Evolutionary conservation across 73 alveolate genomes (phyloP).

Genomic region (Paramecium biaurelia): DNA sequence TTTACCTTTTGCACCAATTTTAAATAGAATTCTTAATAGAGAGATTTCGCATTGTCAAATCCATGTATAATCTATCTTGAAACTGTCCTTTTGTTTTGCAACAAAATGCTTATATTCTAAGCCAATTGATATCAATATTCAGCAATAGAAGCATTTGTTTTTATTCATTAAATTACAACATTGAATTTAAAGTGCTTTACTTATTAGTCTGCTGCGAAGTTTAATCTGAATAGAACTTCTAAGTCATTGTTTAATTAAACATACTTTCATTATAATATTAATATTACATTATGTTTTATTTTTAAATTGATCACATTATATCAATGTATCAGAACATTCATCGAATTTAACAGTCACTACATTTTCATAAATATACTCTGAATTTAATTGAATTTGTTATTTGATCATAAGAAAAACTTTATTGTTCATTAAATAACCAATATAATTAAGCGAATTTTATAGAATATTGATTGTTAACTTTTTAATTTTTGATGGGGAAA

Average conservation of each 20-base stretch:
- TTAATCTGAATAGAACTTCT: background rate
- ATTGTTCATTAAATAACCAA: background rate
- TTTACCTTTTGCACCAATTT: background rate
- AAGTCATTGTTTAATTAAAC: conserved; percentile 5
- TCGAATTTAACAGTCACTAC: background rate
- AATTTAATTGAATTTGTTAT: background rate
- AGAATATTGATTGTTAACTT: background rate
- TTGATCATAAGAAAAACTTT: background rate
- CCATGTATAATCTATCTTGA: background rate
- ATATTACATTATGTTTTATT: background rate
- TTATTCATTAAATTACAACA: background rate
- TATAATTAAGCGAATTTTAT: background rate
- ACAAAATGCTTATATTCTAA: background rate
- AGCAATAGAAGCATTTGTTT: background rate
- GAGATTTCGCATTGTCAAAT: background rate
- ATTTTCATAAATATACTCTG: background rate
- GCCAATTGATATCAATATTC: background rate
- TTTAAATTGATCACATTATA: background rate
- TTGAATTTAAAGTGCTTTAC: background rate
- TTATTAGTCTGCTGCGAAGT: background rate
- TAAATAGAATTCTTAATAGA: background rate
- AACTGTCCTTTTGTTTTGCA: background rate
- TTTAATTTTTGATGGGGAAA: background rate
- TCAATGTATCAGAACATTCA: background rate
- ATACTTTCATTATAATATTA: background rate